Conservation (phyloP, 2,329 filamentous ascomycete genomes). For the Aspergillus ustus region DNA sequence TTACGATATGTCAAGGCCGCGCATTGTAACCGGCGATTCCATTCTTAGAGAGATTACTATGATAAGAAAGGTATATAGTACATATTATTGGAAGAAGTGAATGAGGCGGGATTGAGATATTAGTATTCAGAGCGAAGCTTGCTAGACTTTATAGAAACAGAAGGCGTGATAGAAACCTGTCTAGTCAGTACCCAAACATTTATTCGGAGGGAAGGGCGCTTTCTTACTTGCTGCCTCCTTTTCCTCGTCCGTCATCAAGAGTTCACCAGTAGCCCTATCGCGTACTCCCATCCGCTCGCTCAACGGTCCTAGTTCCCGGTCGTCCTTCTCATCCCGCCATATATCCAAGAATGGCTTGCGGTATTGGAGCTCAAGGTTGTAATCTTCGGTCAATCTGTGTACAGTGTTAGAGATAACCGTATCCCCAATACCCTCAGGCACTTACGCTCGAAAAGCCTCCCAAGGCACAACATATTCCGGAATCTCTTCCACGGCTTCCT, state of each 20-base stretch:
- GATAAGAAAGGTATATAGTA: not conserved
- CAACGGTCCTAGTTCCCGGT: conserved; percentile 76
- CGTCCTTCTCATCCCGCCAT: conserved; percentile 89
- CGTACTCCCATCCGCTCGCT: conserved; percentile 96
- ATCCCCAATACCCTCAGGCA: not conserved
- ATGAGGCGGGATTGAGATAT: not conserved
- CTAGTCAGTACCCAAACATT: conserved; percentile 20
- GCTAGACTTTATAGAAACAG: conserved; percentile 90
- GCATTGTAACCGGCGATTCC: not conserved
- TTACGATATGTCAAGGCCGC: not conserved
- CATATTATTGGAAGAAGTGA: not conserved
- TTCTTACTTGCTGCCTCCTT: conserved; percentile 78
- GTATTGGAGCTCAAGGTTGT: conserved; percentile 94
- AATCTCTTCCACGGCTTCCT: conserved; percentile 93
- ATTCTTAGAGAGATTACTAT: not conserved
- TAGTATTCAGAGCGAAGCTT: not conserved
- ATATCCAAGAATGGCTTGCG: conserved; percentile 89
- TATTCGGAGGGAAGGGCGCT: not conserved
- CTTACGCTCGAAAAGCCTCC: conserved; percentile 87
- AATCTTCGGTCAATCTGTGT: conserved; percentile 79
- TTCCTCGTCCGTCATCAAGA: conserved; percentile 81
- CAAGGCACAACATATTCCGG: conserved; percentile 98
- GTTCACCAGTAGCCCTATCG: conserved; percentile 65
- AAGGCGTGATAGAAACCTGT: conserved; percentile 85
- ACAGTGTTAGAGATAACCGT: not conserved